phyloP scores from a whole-genome alignment of 169 alveolate genomes.

The Eimeria praecox region DNA sequence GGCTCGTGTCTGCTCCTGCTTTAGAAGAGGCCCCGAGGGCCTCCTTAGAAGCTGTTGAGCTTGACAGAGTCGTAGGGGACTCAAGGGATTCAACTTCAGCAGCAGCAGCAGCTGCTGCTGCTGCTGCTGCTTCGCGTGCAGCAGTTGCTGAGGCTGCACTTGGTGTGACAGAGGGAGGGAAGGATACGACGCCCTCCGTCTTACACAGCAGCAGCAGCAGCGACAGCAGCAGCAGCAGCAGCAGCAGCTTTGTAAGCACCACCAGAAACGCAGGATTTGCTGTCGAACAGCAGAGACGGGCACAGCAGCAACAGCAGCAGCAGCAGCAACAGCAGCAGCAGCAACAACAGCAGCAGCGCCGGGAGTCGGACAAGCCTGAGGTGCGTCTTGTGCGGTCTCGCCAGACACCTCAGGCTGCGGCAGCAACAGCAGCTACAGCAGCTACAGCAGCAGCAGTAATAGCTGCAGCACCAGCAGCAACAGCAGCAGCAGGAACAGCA shows the following conservation, averaged over 20 bases:
- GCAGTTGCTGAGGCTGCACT: not conserved
- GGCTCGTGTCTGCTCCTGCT: not conserved
- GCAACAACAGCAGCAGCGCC: constrained; percentile 20
- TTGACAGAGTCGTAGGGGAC: not conserved
- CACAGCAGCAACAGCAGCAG: constrained; percentile 17
- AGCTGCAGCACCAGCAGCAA: not conserved
- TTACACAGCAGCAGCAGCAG: constrained; percentile 10
- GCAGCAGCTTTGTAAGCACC: not conserved
- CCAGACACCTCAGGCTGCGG: constrained; percentile 5
- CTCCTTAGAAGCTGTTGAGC: not conserved
- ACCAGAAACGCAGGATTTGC: constrained; percentile 13
- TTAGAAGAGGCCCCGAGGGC: not conserved
- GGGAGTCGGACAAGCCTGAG: not conserved
- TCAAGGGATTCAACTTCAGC: not conserved
- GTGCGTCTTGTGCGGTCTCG: not conserved
- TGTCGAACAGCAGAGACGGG: not conserved
- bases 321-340: constrained; percentile 62
- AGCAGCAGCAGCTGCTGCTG: constrained; percentile 34
- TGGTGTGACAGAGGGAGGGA: not conserved
- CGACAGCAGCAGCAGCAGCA: constrained; percentile 48
- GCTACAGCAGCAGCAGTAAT: not conserved
- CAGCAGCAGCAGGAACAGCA: constrained; percentile 1
- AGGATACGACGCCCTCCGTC: not conserved
- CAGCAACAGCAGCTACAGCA: not conserved
- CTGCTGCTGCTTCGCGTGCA: constrained; percentile 46